Conservation (phyloP, 2,329 filamentous ascomycete species). For the Aspergillus tanneri region DNA sequence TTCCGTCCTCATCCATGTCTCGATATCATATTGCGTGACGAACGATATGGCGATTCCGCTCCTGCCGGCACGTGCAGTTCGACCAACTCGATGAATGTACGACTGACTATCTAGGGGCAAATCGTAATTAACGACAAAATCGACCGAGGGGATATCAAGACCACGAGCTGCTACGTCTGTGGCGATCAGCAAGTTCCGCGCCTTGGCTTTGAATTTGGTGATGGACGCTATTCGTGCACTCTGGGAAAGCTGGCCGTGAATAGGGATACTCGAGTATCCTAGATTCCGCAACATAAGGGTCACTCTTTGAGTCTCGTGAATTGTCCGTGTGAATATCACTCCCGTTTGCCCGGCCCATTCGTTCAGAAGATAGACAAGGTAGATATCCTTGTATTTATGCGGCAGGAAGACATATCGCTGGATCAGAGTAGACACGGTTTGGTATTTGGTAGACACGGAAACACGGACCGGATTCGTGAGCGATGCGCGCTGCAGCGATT, state of each 20-base stretch:
- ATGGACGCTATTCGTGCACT: constrained; percentile 81
- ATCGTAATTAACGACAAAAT: constrained; percentile 83
- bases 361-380: constrained; percentile 81
- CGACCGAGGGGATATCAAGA: constrained; percentile 89
- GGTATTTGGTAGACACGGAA: constrained; percentile 80
- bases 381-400: constrained; percentile 82
- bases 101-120: constrained; percentile 83
- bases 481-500: constrained; percentile 85
- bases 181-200: constrained; percentile 80
- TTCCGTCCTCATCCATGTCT: constrained; percentile 79
- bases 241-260: constrained; percentile 90
- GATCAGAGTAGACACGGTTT: constrained; percentile 84
- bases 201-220: constrained; percentile 80
- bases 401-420: constrained; percentile 87
- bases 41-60: constrained; percentile 76
- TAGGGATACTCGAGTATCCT: constrained; percentile 84
- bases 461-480: constrained; percentile 81
- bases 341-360: constrained; percentile 81
- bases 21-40: constrained; percentile 84
- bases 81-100: constrained; percentile 84
- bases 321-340: constrained; percentile 89
- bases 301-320: constrained; percentile 84
- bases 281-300: constrained; percentile 79
- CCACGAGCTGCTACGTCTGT: constrained; percentile 93
- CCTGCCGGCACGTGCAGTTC: constrained; percentile 83